Base-by-base conservation (phyloP, 257 asterid species). In the Agastache rugosa region DNA sequence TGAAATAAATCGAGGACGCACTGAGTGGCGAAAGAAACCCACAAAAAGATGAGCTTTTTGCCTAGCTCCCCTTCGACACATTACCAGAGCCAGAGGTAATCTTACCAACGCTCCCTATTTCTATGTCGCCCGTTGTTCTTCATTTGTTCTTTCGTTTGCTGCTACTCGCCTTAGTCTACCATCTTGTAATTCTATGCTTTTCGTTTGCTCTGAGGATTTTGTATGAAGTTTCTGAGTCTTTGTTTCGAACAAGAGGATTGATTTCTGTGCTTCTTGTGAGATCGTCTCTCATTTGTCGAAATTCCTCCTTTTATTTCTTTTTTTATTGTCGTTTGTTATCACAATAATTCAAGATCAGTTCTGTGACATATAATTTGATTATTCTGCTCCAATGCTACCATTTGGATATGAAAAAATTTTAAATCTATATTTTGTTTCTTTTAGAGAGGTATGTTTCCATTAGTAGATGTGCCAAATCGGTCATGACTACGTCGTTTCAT, bases 1-100 rank as follows among this genome's bases (percentile, higher is more conserved):
- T 22, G 99, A 94, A 84, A 91, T 94, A 31, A 94, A 94, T 39
- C 82, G 99, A 75, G 91, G 97, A 12, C 89, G 97, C 61, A 94
- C 99, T 0, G 93, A 86, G 75, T 94, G 99, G 99, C 83, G 96
- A 77, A 92, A 82, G 87, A 94, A 94, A 83, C 58, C 87, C 15
- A 80, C 84, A 10, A 87, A 88, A 68, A 79, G 84, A 85, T 86
- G 75, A 89, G 80, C 42, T 19, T 31, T 69, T 27, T 39, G 11
- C 31, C 77, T 31, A 31, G 37, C 37, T 76, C 44, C 63, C 66
- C 63, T 25, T 51, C 37, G 6, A 35, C 15, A 8, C 47, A 22
- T 58, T 41, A 41, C 71, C 42, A 53, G 22, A 20, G 9, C 23
- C 59, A 47, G 63, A 42, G 74, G 72, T 60, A 37, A 76, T 48